Conservation (phyloP, 2,329 filamentous ascomycete species). For the Colletotrichum kahawae region DNA sequence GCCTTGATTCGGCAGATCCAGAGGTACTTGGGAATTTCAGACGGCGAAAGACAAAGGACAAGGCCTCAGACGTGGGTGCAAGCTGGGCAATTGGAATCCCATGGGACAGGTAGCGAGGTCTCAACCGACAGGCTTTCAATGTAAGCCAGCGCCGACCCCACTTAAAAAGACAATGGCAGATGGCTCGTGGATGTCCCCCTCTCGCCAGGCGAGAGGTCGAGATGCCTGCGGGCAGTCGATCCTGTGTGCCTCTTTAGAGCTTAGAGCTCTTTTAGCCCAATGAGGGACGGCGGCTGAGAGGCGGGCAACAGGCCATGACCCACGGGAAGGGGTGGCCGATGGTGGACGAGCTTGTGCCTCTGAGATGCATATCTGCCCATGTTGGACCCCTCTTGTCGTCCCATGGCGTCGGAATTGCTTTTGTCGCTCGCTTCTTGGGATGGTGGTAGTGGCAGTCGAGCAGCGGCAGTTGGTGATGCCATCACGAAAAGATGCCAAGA, state of each 20-base stretch:
- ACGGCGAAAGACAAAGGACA: not conserved
- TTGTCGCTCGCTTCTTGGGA: not conserved
- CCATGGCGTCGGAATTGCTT: not conserved
- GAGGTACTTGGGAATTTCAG: not conserved
- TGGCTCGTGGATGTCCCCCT: not conserved
- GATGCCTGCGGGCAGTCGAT: not conserved
- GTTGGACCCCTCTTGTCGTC: not conserved
- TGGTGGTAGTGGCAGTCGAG: not conserved
- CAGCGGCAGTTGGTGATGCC: not conserved
- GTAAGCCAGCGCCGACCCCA: not conserved
- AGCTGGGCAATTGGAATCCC: not conserved
- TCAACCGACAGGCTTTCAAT: not conserved
- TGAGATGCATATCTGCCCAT: not conserved
- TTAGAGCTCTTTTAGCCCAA: slow-evolving; percentile 8
- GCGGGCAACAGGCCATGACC: not conserved
- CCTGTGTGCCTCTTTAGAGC: not conserved
- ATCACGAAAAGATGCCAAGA: not conserved
- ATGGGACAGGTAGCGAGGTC: not conserved
- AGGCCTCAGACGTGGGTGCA: not conserved
- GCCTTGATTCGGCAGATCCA: not conserved
- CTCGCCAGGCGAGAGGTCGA: not conserved
- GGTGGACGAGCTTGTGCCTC: not conserved
- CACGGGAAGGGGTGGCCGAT: not conserved
- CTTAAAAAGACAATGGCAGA: not conserved
- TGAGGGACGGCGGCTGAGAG: not conserved